Evolutionary conservation across 2,329 filamentous ascomycete species (phyloP).

Genomic region (Pseudogymnoascus verrucosus): DNA sequence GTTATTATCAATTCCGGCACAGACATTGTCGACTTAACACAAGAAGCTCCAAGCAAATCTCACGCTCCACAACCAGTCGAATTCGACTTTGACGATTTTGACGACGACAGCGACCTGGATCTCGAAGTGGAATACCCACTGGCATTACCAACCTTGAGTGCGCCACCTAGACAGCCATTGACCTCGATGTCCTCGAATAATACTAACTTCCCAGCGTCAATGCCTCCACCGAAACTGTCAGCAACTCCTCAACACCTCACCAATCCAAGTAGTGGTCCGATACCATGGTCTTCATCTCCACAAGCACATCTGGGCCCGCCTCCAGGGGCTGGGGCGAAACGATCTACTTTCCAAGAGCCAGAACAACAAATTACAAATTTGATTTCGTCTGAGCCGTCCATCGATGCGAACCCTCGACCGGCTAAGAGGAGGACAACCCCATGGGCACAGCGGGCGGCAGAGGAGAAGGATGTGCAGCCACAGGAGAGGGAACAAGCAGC

Average conservation of each 20-base stretch:
- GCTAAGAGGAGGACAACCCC: constrained; percentile 31
- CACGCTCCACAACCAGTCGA: constrained; percentile 31
- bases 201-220: constrained; percentile 12
- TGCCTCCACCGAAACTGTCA: not conserved
- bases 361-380: constrained; percentile 12
- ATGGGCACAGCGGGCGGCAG: constrained; percentile 24
- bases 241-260: not conserved
- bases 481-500: not conserved
- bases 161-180: not conserved
- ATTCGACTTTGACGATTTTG: constrained; percentile 77
- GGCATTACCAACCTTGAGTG: constrained; percentile 11
- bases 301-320: constrained; percentile 35
- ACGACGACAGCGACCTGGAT: constrained; percentile 72
- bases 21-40: not conserved
- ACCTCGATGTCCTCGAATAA: not conserved
- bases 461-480: constrained; percentile 21
- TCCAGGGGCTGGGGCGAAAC: constrained; percentile 15
- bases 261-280: constrained; percentile 22
- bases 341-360: constrained; percentile 9
- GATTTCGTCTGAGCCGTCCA: constrained; percentile 9
- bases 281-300: constrained; percentile 38
- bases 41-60: constrained; percentile 4
- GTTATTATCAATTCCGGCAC: not conserved
- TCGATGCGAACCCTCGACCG: constrained; percentile 22
- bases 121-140: constrained; percentile 56